Evolutionary conservation across 345 rosid genomes (phyloP).

Genomic region (Bretschneidera sinensis): DNA sequence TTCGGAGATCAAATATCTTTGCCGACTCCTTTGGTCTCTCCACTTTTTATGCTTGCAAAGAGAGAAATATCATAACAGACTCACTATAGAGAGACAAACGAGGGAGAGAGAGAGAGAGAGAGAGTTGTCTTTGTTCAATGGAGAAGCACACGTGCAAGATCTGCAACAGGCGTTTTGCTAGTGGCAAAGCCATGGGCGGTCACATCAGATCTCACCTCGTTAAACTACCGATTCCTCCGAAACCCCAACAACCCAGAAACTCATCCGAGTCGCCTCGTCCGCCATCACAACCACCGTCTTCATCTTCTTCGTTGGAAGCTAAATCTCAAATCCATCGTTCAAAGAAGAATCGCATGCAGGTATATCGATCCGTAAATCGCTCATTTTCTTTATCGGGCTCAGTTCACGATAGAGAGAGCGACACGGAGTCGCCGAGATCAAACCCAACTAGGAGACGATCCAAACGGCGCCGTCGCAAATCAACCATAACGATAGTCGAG

Average conservation of each 20-base stretch:
- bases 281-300: slow-evolving; percentile 15
- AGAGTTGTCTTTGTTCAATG: background rate
- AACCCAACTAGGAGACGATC: background rate
- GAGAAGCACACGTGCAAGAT: slow-evolving; percentile 34
- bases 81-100: no score
- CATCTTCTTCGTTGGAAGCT: background rate
- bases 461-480: background rate
- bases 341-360: no score
- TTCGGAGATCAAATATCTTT: no score
- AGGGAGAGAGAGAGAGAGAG: no score
- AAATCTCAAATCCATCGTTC: background rate
- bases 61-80: no score
- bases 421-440: background rate
- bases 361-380: no score
- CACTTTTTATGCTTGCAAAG: no score
- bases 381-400: background rate
- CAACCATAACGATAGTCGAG: background rate
- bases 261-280: background rate
- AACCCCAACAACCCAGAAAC: slow-evolving; percentile 1
- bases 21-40: no score
- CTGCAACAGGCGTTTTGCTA: slow-evolving; percentile 47
- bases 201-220: slow-evolving; percentile 62
- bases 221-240: slow-evolving; percentile 39
- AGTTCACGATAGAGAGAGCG: background rate
- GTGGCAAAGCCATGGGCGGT: slow-evolving; percentile 72